phyloP scores from a whole-genome alignment of 306 rosid species.

The Corylus americana region DNA sequence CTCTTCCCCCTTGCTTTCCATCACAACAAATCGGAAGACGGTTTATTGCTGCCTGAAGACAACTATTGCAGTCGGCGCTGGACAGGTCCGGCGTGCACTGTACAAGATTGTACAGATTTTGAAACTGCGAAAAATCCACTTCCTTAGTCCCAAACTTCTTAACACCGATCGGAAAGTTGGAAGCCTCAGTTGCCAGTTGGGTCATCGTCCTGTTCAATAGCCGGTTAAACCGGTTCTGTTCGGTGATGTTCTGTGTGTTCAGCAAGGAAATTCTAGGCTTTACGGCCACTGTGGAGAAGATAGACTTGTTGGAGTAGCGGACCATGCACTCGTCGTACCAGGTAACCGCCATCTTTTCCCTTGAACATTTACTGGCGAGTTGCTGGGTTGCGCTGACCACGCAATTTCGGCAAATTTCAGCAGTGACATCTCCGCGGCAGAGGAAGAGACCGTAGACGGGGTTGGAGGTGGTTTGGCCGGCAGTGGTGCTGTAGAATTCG shows the following conservation, averaged over 20 bases:
- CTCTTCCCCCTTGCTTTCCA: neutral
- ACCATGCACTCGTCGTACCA: slow-evolving; percentile 38
- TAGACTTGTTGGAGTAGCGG: slow-evolving; percentile 27
- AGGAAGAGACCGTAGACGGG: slow-evolving; percentile 22
- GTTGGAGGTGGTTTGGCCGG: neutral
- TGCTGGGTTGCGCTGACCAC: neutral
- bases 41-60: neutral
- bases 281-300: slow-evolving; percentile 7
- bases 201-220: neutral
- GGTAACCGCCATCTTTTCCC: neutral
- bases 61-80: neutral
- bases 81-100: slow-evolving; percentile 40
- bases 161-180: neutral
- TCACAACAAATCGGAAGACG: neutral
- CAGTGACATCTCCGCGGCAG: slow-evolving; percentile 33
- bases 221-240: neutral
- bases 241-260: neutral
- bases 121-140: neutral
- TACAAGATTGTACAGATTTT: slow-evolving; percentile 11
- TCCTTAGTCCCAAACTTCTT: neutral
- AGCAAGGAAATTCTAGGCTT: too few species aligned
- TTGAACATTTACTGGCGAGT: neutral
- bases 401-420: slow-evolving; percentile 12
- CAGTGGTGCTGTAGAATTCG: slow-evolving; percentile 21
- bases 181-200: neutral